These are phyloP conservation scores for Diaporthe vaccinii DNA, from an alignment of 2,329 filamentous ascomycete genomes.

Conservation along the genomic window DNA sequence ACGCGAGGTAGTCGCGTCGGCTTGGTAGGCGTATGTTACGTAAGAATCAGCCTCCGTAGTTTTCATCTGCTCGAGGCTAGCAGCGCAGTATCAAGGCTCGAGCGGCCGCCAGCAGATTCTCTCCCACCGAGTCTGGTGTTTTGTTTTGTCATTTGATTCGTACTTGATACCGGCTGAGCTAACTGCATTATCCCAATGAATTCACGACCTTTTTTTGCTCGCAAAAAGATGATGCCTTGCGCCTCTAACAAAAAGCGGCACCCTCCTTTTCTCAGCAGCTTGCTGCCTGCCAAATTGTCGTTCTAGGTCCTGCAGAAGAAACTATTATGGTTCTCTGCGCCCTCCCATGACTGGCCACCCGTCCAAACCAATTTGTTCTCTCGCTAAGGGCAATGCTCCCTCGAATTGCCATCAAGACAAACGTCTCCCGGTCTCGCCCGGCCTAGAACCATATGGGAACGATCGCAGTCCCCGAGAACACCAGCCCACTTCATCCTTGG, in stretches of 20 bases:
- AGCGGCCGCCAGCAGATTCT: too few species aligned
- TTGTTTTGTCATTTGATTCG: conserved; percentile 33
- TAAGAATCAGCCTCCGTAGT: conserved; percentile 1
- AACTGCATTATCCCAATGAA: conserved; percentile 39
- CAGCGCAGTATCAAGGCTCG: background rate
- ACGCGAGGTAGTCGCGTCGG: conserved; percentile 23
- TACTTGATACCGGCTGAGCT: conserved; percentile 39
- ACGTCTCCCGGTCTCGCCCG: conserved; percentile 17
- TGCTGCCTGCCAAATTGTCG: conserved; percentile 17
- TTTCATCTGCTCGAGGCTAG: background rate
- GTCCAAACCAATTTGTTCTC: conserved; percentile 19
- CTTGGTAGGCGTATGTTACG: background rate
- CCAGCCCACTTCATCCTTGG: conserved; percentile 26
- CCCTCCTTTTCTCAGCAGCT: conserved; percentile 21
- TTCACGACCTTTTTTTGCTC: conserved; percentile 14
- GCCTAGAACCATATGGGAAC: conserved; percentile 20
- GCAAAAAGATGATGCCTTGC: conserved; percentile 29
- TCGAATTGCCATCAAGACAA: conserved; percentile 18
- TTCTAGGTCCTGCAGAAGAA: conserved; percentile 16
- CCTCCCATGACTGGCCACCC: background rate
- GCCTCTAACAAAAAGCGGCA: conserved; percentile 35
- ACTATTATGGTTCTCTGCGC: conserved; percentile 8
- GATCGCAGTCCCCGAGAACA: conserved; percentile 32
- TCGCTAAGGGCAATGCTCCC: conserved; percentile 14
- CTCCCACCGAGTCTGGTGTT: background rate